Evolutionary conservation across 1,284 basidiomycete genomes (phyloP).

Genomic region (Hymenochaete sp.): DNA sequence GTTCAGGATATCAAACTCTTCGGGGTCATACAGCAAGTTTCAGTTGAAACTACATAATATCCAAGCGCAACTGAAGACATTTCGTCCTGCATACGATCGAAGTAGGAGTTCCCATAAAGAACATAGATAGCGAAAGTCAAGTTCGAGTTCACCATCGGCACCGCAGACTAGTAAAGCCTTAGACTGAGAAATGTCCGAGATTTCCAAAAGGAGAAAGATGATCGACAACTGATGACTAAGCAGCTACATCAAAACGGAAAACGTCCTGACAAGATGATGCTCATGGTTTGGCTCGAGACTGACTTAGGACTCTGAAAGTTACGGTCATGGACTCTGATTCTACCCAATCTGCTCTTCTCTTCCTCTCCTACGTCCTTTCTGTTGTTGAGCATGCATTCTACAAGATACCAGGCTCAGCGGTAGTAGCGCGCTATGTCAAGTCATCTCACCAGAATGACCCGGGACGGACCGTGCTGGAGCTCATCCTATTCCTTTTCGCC

Average conservation of each 20-base stretch:
- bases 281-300: neutral
- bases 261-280: neutral
- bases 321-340: conserved; percentile 20
- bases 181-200: neutral
- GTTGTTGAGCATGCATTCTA: conserved; percentile 55
- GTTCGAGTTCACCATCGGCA: no score
- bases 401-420: conserved; percentile 81
- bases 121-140: no score
- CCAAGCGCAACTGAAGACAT: no score
- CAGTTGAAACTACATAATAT: no score
- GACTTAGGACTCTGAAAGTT: neutral
- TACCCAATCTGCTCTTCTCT: conserved; percentile 48
- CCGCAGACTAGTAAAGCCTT: neutral
- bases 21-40: no score
- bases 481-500: conserved; percentile 85
- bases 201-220: neutral
- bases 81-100: no score
- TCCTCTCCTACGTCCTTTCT: conserved; percentile 46
- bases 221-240: neutral
- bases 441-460: conserved; percentile 89
- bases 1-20: no score
- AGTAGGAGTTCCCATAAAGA: no score
- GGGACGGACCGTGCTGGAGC: conserved; percentile 83
- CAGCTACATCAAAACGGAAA: neutral
- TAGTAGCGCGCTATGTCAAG: conserved; percentile 85